Percentiles rank a stretch among this genome's conserved stretches.
Conservation (phyloP, 345 rosid species). For the rapeseed (Brassica napus) region Da-Ae NC_063449.1:41720501-41721000, state of each 20-base stretch:
- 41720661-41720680: neutral
- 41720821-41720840: constrained; percentile 1
- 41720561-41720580: neutral
- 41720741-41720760: constrained; percentile 18
- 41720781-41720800: constrained; percentile 30
- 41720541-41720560: neutral
- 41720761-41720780: constrained; percentile 35
- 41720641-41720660: neutral
- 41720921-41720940: neutral
- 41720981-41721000: neutral
- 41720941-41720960: constrained; percentile 6
- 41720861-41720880: constrained; percentile 27
- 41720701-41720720: neutral
- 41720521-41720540: neutral
- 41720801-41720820: constrained; percentile 40
- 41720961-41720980: constrained; percentile 1
- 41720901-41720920: constrained; percentile 1
- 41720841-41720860: neutral
- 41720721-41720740: neutral
- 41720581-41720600: neutral
- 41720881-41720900: constrained; percentile 14
- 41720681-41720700: neutral
- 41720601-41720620: neutral
- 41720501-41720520: neutral
- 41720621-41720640: neutral